These are phyloP conservation scores for Lactarius akahatsu DNA, from an alignment of 768 basidiomycete genomes.

Conservation along the genomic window DNA sequence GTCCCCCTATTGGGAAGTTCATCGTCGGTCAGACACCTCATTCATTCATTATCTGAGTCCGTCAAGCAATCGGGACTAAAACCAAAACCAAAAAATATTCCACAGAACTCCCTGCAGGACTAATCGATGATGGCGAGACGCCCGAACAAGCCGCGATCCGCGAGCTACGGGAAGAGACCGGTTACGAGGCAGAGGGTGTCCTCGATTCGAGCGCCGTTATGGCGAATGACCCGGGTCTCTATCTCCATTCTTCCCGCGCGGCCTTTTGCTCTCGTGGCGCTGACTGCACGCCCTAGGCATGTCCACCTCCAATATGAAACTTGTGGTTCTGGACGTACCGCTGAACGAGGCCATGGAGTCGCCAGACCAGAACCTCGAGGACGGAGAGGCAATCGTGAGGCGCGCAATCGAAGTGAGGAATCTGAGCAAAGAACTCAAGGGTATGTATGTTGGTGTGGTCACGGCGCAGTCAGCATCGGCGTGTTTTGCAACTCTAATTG, in stretches of 20 bases:
- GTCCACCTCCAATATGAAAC: conserved; percentile 92
- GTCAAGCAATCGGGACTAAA: not conserved
- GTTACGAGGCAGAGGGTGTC: conserved; percentile 67
- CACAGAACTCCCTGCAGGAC: conserved; percentile 64
- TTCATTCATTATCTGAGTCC: not conserved
- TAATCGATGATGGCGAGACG: conserved; percentile 85
- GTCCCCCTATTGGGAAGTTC: conserved; percentile 78
- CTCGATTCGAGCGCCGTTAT: conserved; percentile 61
- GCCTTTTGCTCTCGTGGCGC: conserved; percentile 17
- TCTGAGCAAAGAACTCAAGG: conserved; percentile 61
- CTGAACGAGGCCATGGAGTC: conserved; percentile 65
- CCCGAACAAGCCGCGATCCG: conserved; percentile 79
- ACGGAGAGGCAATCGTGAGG: conserved; percentile 82
- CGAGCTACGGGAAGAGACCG: conserved; percentile 93
- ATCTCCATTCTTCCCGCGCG: conserved; percentile 22
- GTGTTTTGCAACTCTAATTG: conserved; percentile 5
- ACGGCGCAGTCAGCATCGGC: not conserved
- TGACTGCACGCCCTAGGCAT: conserved; percentile 55
- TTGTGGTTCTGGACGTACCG: conserved; percentile 68
- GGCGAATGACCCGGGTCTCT: conserved; percentile 68
- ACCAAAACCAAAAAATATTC: not conserved
- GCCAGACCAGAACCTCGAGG: conserved; percentile 74
- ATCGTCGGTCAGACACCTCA: conserved; percentile 55
- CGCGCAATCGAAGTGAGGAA: conserved; percentile 67
- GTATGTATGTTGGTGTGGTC: conserved; percentile 42